Evolutionary conservation across 2,329 filamentous ascomycete genomes (phyloP), one percentile per base, ranked within the genome.

Genomic region (Phialophora expanda): DNA sequence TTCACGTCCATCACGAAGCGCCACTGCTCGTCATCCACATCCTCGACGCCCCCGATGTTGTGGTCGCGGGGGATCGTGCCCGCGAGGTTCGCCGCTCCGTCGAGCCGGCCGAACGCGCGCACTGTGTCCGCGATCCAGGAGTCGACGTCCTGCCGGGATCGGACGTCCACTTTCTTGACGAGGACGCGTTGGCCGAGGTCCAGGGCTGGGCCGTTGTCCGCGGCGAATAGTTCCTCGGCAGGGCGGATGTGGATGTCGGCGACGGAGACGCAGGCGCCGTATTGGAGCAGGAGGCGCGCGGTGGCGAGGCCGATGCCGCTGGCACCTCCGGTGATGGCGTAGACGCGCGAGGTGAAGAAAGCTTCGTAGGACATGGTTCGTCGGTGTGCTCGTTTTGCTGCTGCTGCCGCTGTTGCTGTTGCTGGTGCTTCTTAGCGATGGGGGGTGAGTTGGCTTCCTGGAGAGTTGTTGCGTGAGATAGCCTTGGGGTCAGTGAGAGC

Each of bases 281-380:
- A 54, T 8, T 54, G 48, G 17, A 67, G 56, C 3, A 67, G 53
- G 8, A 62, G 32, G 73, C 87, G 86, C 1, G 90, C 88, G 5
- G 93, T 85, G 0, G 90, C 89, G 30, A 91, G 85, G 4, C 91
- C 91, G 66, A 95, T 89, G 20, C 91, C 70, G 4, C 87, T 90
- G 1, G 89, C 90, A n/a, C 87, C 91, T 67, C 91, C 92, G 0
- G 90, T 94, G 75, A 96, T 92, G 6, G 61, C 65, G 22, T 67
- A 67, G 17, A 61, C 62, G 6, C 54, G 50, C 34, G 41, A 51
- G 9, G 5, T 26, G 61, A 67, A 67, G 48, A 67, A 67, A 8
- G 26, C n/a, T 30, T 67, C 65, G 38, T 64, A 50, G 4, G 26
- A 24, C 57, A 53, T 54, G 11, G 2, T 32, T 5, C 17, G 26